These are phyloP conservation scores for Hericium coralloides DNA, from an alignment of 768 basidiomycete genomes.

Conservation along the genomic window DNA sequence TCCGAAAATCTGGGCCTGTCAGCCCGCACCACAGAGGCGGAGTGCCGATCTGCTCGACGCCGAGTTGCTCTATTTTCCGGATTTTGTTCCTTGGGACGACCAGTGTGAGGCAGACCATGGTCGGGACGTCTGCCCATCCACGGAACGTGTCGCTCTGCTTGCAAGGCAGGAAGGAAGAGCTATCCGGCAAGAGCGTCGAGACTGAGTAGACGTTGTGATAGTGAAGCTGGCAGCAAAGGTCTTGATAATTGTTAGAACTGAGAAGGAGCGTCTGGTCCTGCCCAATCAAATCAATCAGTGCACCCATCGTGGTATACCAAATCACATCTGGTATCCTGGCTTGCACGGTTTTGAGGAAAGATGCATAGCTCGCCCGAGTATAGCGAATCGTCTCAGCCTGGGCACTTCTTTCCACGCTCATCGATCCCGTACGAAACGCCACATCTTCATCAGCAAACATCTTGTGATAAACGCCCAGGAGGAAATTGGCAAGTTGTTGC, in stretches of 20 bases:
- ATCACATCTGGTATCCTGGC: constrained; percentile 14
- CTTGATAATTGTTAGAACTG: not conserved
- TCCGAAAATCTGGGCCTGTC: constrained; percentile 15
- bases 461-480: constrained; percentile 33
- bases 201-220: not conserved
- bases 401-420: not conserved
- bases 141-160: constrained; percentile 1
- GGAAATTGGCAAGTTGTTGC: constrained; percentile 25
- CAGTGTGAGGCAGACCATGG: constrained; percentile 29
- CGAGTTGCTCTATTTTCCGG: constrained; percentile 18
- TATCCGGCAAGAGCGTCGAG: constrained; percentile 5
- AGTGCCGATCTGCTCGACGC: not conserved
- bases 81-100: constrained; percentile 24
- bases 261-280: constrained; percentile 17
- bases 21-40: not conserved
- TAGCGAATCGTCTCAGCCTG: constrained; percentile 32
- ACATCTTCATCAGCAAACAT: constrained; percentile 37
- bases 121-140: constrained; percentile 24
- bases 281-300: not conserved
- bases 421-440: not conserved
- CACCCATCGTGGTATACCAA: constrained; percentile 34
- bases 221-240: not conserved
- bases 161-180: not conserved
- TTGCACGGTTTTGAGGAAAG: constrained; percentile 34
- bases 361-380: constrained; percentile 37